Base-by-base conservation (phyloP, 129 eudicot genomes). In the Flaveria robusta region DNA sequence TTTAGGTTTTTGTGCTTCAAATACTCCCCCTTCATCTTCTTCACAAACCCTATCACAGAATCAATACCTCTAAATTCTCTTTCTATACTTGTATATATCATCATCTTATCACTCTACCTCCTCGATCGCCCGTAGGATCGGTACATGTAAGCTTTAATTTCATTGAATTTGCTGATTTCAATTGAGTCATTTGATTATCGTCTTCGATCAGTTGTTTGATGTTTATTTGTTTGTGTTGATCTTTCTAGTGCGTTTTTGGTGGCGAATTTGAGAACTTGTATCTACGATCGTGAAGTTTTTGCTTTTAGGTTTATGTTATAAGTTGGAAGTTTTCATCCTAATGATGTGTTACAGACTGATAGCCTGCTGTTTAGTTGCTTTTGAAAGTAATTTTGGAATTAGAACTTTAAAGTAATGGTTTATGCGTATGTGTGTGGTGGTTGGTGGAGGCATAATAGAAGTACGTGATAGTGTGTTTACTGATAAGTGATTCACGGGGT, bases 61-160 rank as follows among this genome's bases (percentile, higher is more conserved):
- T 22, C 31, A 4, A 56, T 37, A 55, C 20, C 13, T 78, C 60
- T n/a, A 7, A 71, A 47, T 63, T 10, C 27, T 49, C 65, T 59
- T 9, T 59, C 54, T 59, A 13, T 71, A 2, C 13, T 12, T 18
- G n/a, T 46, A 46, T 15, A 71, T 49, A 20, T 26, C 68, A 19
- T 72, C 67, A 26, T 34, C 26, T 10, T 2, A 39, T 18, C 22
- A 13, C 24, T 52, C 10, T 37, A 20, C 16, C 27, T 9, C 46
- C 68, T 55, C 70, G 83, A 80, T 80, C 83, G 69, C 23, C 23
- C 22, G 22, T 3, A 7, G 39, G 60, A 80, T 79, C 68, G 83
- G 31, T 26, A 41, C 60, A 26, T 79, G 79, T 74, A 23, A 52
- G 75, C 13, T 66, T 43, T 7, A 74, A 80, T 74, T 80, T 66